These are phyloP conservation scores for Ormosia emarginata DNA, from an alignment of 306 rosid species.

Conservation along the genomic window DNA sequence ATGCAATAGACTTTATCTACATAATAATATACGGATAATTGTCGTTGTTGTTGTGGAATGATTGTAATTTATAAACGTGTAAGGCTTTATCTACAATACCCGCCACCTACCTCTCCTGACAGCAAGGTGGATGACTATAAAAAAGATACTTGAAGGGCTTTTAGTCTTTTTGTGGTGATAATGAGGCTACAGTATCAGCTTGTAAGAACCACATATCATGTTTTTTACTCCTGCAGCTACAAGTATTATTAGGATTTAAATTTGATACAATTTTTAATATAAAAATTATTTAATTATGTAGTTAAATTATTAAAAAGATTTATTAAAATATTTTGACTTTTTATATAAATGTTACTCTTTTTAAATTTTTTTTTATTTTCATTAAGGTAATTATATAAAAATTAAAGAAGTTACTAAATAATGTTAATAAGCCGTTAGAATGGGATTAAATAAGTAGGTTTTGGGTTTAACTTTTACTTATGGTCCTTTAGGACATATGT, in stretches of 20 bases:
- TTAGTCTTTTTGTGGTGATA: conserved; percentile 12
- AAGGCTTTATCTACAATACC: conserved; percentile 12
- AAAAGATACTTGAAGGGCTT: neutral
- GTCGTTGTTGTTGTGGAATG: neutral
- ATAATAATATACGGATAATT: neutral
- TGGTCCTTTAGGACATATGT: too few relatives aligned
- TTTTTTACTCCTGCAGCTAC: neutral
- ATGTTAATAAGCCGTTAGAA: too few relatives aligned
- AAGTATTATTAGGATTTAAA: neutral
- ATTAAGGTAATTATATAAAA: too few relatives aligned
- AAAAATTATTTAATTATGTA: too few relatives aligned
- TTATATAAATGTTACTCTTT: too few relatives aligned
- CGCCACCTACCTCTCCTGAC: conserved; percentile 3
- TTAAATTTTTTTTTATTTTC: too few relatives aligned
- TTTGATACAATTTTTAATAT: too few relatives aligned
- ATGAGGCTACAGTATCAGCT: neutral
- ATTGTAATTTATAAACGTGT: neutral
- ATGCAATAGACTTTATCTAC: too few relatives aligned
- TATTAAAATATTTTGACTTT: too few relatives aligned
- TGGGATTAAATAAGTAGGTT: too few relatives aligned
- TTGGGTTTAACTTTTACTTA: too few relatives aligned
- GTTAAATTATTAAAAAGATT: neutral
- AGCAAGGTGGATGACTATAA: neutral
- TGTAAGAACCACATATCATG: conserved; percentile 5
- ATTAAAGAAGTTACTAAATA: too few relatives aligned